phyloP scores from a whole-genome alignment of 441 rosid genomes.

The Capsella rubella region DNA sequence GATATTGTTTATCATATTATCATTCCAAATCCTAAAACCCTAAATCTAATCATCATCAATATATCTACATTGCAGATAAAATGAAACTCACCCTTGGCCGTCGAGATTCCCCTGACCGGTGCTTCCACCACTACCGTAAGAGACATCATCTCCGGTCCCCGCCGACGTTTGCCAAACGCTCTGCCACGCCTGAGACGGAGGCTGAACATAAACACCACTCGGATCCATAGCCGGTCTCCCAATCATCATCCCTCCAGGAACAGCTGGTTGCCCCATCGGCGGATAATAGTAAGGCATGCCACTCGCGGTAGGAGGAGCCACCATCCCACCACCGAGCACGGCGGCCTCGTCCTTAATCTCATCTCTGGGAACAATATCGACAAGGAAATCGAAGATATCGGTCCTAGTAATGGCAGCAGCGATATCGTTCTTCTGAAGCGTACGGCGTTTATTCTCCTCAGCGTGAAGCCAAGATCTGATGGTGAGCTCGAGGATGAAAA shows the following conservation, averaged over 20 bases:
- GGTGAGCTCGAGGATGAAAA: slow-evolving; percentile 94
- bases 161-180: slow-evolving; percentile 84
- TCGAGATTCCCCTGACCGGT: slow-evolving; percentile 74
- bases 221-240: slow-evolving; percentile 92
- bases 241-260: slow-evolving; percentile 91
- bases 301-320: slow-evolving; percentile 72
- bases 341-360: slow-evolving; percentile 85
- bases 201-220: slow-evolving; percentile 78
- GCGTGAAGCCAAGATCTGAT: slow-evolving; percentile 99
- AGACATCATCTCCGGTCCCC: slow-evolving; percentile 64
- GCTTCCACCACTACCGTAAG: slow-evolving; percentile 76
- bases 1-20: not conserved
- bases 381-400: slow-evolving; percentile 93
- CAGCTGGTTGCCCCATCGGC: slow-evolving; percentile 82
- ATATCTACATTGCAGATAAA: slow-evolving; percentile 25
- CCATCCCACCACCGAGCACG: slow-evolving; percentile 58
- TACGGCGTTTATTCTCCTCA: slow-evolving; percentile 93
- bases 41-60: slow-evolving; percentile 4
- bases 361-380: slow-evolving; percentile 91
- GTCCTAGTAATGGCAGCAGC: slow-evolving; percentile 96
- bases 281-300: slow-evolving; percentile 95
- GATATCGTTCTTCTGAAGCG: slow-evolving; percentile 95
- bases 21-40: slow-evolving; percentile 28
- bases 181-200: slow-evolving; percentile 98
- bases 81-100: slow-evolving; percentile 61